A percentile compares a stretch with the other conserved stretches of the same genome.
Evolutionary conservation across 2,329 filamentous ascomycete genomes (phyloP).

Genomic region (Talaromyces sp.): DNA sequence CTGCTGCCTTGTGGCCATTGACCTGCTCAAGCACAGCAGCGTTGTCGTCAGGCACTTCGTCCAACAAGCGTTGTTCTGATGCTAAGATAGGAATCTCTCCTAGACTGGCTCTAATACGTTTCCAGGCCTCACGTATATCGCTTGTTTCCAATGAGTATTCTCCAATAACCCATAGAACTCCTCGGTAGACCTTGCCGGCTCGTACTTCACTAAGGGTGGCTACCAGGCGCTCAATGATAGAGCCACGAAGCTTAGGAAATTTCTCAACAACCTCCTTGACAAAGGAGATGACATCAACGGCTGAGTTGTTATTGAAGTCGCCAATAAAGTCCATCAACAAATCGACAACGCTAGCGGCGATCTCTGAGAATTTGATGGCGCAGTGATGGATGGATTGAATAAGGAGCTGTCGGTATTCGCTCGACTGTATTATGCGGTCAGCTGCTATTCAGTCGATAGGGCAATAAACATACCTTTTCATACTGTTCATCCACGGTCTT

Average conservation of each 20-base stretch:
- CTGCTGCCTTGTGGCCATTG: constrained; percentile 75
- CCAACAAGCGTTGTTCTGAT: constrained; percentile 86
- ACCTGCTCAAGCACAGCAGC: constrained; percentile 65
- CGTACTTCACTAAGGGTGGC: constrained; percentile 89
- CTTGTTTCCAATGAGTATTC: constrained; percentile 93
- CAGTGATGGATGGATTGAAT: constrained; percentile 98
- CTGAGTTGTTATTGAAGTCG: constrained; percentile 95
- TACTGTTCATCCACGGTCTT: constrained; percentile 99
- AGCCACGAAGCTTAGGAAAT: constrained; percentile 82
- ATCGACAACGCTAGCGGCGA: constrained; percentile 93
- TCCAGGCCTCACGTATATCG: constrained; percentile 96
- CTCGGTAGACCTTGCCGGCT: constrained; percentile 94
- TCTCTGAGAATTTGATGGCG: constrained; percentile 98
- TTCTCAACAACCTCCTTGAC: constrained; percentile 99
- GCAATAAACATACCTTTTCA: constrained; percentile 64
- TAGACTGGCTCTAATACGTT: constrained; percentile 85
- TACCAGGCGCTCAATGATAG: constrained; percentile 84
- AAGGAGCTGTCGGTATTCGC: constrained; percentile 87
- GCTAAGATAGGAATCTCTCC: constrained; percentile 96
- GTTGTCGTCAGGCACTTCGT: constrained; percentile 71
- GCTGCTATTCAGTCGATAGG: neutral
- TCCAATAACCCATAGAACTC: constrained; percentile 95
- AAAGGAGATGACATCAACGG: constrained; percentile 96
- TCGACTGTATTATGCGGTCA: constrained; percentile 56
- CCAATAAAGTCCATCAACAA: constrained; percentile 98